Evolutionary conservation across 192 early-diverging fungal genomes (phyloP).

Genomic region (Entomortierella beljakovae): DNA sequence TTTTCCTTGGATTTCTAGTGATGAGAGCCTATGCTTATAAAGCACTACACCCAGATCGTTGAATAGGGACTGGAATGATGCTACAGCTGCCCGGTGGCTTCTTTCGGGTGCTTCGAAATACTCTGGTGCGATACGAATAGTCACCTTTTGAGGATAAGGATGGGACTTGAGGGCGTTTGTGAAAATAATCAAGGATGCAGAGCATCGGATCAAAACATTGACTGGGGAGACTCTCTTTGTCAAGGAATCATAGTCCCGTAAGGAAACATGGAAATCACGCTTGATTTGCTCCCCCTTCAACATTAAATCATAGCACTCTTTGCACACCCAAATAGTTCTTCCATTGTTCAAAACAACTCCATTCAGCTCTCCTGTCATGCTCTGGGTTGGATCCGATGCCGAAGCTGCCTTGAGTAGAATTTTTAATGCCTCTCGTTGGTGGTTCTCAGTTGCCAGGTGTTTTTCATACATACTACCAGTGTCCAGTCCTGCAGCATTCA

Average conservation of each 20-base stretch:
- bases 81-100: background rate
- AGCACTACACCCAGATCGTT: background rate
- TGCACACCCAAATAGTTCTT: conserved; percentile 16
- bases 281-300: conserved; percentile 2
- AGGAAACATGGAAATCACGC: conserved; percentile 9
- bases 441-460: conserved; percentile 11
- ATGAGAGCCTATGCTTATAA: background rate
- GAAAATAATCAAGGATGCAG: conserved; percentile 17
- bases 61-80: conserved; percentile 2
- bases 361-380: conserved; percentile 20
- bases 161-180: conserved; percentile 1
- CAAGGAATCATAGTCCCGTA: conserved; percentile 9
- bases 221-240: background rate
- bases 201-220: background rate
- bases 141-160: background rate
- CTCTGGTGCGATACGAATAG: conserved; percentile 7
- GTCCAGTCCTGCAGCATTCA: conserved; percentile 5
- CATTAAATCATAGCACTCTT: conserved; percentile 16
- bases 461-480: conserved; percentile 2
- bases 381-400: conserved; percentile 4
- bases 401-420: conserved; percentile 9
- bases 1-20: background rate
- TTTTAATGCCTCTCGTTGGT: conserved; percentile 11
- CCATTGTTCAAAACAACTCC: conserved; percentile 9
- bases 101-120: conserved; percentile 14